Conservation (phyloP, 495 filamentous ascomycete genomes). For the Penicillium lividum region DNA sequence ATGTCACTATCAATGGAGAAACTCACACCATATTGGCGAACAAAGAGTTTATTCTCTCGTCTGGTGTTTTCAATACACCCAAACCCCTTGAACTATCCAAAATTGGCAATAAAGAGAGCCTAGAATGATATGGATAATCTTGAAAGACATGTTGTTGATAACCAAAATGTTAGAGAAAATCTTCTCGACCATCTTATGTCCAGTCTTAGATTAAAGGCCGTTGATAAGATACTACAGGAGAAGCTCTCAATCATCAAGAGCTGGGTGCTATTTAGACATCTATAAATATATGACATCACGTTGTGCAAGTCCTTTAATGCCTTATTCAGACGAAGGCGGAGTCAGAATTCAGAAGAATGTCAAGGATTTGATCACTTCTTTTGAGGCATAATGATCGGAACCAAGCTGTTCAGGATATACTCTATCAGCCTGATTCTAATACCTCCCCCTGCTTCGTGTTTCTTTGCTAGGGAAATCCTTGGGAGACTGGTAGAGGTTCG, state of each 20-base stretch:
- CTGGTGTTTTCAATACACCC: slow-evolving; percentile 48
- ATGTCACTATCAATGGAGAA: slow-evolving; percentile 1
- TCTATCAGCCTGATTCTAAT: slow-evolving; percentile 7
- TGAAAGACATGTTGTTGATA: slow-evolving; percentile 30
- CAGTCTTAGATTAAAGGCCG: slow-evolving; percentile 5
- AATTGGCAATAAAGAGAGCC: slow-evolving; percentile 33
- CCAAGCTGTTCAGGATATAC: slow-evolving; percentile 16
- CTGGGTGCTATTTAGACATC: slow-evolving; percentile 7
- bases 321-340: background rate
- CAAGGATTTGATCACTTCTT: background rate
- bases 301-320: slow-evolving; percentile 7
- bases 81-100: slow-evolving; percentile 55
- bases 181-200: slow-evolving; percentile 37
- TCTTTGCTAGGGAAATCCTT: slow-evolving; percentile 13
- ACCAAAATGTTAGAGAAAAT: slow-evolving; percentile 41
- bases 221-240: background rate
- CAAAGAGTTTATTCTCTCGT: slow-evolving; percentile 46
- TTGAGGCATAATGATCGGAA: background rate
- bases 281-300: slow-evolving; percentile 11
- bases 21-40: slow-evolving; percentile 20
- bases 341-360: background rate
- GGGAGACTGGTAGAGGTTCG: slow-evolving; percentile 10
- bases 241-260: slow-evolving; percentile 9
- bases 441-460: slow-evolving; percentile 15
- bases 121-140: slow-evolving; percentile 8